A percentile compares a stretch with the other conserved stretches of the same genome.
Evolutionary conservation across 2,329 filamentous ascomycete species (phyloP).

Genomic region (Claviceps pazoutovae): DNA sequence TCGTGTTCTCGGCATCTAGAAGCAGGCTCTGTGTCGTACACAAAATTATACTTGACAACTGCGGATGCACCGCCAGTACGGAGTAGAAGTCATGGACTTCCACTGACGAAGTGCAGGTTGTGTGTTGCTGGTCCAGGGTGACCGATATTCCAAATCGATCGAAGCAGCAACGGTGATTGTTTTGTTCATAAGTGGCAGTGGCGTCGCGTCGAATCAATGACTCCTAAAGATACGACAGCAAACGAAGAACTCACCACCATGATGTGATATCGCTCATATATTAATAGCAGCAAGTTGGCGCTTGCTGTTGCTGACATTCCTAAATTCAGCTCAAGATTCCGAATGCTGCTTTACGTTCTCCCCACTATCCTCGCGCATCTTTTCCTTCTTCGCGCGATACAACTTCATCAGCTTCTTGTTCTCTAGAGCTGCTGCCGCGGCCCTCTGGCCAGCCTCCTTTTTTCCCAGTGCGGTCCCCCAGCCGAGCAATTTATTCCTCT

Average conservation of each 20-base stretch:
- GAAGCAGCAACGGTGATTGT: no score
- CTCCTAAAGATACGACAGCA: not conserved
- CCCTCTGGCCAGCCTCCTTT: slow-evolving; percentile 53
- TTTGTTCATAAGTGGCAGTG: no score
- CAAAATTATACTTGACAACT: no score
- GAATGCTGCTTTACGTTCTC: not conserved
- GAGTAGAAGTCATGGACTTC: no score
- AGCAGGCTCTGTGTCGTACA: no score
- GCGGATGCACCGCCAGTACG: no score
- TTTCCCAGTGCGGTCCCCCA: slow-evolving; percentile 51
- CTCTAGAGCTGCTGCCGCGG: slow-evolving; percentile 47
- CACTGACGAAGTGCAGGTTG: no score
- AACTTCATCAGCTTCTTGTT: slow-evolving; percentile 50
- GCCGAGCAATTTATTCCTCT: slow-evolving; percentile 46
- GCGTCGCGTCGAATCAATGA: not conserved
- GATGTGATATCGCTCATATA: not conserved
- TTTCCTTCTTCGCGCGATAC: slow-evolving; percentile 31
- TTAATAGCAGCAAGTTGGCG: not conserved
- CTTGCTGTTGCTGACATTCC: not conserved
- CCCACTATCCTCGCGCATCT: not conserved
- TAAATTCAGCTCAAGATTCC: not conserved
- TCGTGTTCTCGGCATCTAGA: no score
- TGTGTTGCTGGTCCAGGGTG: no score
- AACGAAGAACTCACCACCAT: not conserved
- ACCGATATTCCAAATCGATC: no score